Percentiles rank a stretch among this genome's conserved stretches.
phyloP scores from a whole-genome alignment of 192 early-diverging fungal species.

The Coemansia sp. region DNA sequence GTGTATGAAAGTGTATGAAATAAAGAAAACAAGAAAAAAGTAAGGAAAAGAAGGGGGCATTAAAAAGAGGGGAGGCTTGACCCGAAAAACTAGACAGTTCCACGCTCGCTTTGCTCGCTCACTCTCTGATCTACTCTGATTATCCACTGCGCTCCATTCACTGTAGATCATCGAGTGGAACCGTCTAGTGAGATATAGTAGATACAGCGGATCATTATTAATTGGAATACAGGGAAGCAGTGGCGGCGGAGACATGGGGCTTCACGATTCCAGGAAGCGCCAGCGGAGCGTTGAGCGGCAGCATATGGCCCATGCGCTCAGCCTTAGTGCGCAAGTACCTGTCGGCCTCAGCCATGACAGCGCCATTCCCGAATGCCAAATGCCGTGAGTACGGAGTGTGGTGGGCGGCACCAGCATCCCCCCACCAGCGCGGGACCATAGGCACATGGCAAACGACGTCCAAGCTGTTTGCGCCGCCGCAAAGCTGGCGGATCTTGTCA shows the following conservation, averaged over 20 bases:
- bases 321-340: conserved; percentile 87
- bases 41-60: neutral
- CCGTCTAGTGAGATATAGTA: no score
- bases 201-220: neutral
- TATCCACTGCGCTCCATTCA: no score
- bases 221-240: conserved; percentile 7
- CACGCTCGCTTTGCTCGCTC: no score
- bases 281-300: conserved; percentile 38
- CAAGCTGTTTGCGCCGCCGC: conserved; percentile 59
- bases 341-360: conserved; percentile 66
- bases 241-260: conserved; percentile 9
- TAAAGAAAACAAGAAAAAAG: conserved; percentile 4
- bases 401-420: neutral
- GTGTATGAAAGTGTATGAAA: neutral
- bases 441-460: conserved; percentile 78
- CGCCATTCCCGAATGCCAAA: conserved; percentile 21
- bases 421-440: conserved; percentile 92
- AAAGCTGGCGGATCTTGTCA: conserved; percentile 84
- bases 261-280: conserved; percentile 9
- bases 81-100: no score
- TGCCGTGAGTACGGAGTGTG: conserved; percentile 25
- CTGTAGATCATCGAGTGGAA: no score
- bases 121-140: no score
- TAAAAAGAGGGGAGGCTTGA: neutral
- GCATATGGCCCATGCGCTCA: conserved; percentile 87